Percentiles rank a stretch among this genome's conserved stretches.
These are phyloP conservation scores for Kuraishia capsulata DNA, from an alignment of 805 yeast genomes.

Conservation along the genomic window DNA sequence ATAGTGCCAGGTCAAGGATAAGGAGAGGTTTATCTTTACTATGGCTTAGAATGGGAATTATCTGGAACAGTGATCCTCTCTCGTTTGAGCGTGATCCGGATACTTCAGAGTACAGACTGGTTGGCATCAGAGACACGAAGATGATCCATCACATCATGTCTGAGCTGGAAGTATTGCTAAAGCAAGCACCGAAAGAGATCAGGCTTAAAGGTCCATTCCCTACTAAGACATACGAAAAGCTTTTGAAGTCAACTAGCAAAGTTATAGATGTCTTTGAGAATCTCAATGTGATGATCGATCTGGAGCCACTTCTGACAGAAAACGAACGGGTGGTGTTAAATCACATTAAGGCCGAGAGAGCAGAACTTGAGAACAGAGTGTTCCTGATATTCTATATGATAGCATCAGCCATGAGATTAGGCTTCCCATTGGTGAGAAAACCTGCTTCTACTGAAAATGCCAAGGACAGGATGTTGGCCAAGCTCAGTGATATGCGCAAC, in stretches of 20 bases:
- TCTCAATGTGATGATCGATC: slow-evolving; percentile 56
- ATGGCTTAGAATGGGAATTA: slow-evolving; percentile 75
- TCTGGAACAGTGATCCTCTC: slow-evolving; percentile 73
- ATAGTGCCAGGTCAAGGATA: slow-evolving; percentile 63
- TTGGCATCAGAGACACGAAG: slow-evolving; percentile 34
- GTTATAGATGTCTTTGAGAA: slow-evolving; percentile 73
- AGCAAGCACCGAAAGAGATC: slow-evolving; percentile 69
- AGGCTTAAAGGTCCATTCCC: slow-evolving; percentile 72
- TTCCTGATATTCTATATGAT: slow-evolving; percentile 72
- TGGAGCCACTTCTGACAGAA: slow-evolving; percentile 43
- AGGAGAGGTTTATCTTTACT: slow-evolving; percentile 56
- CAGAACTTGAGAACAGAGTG: slow-evolving; percentile 62
- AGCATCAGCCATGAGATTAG: slow-evolving; percentile 65
- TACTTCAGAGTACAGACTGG: slow-evolving; percentile 16
- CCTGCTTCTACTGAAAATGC: slow-evolving; percentile 75
- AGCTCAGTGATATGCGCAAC: slow-evolving; percentile 49
- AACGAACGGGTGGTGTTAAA: slow-evolving; percentile 50
- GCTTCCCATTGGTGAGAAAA: slow-evolving; percentile 69
- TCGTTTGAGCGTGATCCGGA: slow-evolving; percentile 26
- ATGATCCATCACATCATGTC: slow-evolving; percentile 42
- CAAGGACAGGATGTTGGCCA: slow-evolving; percentile 56
- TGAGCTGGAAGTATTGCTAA: slow-evolving; percentile 50
- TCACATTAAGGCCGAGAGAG: slow-evolving; percentile 46
- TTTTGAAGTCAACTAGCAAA: slow-evolving; percentile 48
- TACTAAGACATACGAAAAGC: slow-evolving; percentile 32